Evolutionary conservation across 495 filamentous ascomycete genomes (phyloP).

Genomic region (Aspergillus carlsbadensis): DNA sequence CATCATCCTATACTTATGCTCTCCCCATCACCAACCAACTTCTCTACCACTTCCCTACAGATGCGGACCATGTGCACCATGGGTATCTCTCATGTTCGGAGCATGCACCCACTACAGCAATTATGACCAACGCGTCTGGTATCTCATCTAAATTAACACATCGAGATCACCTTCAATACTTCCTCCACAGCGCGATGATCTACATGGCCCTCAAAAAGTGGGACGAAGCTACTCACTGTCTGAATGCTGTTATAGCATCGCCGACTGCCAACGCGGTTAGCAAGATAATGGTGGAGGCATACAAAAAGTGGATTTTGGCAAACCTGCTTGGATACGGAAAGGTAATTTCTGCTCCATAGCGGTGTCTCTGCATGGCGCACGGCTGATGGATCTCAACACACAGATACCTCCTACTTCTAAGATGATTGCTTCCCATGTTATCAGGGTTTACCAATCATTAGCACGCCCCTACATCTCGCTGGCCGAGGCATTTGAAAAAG

Average conservation of each 20-base stretch:
- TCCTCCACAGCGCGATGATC: constrained; percentile 72
- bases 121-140: constrained; percentile 56
- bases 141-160: constrained; percentile 57
- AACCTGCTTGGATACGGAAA: constrained; percentile 70
- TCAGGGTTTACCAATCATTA: constrained; percentile 57
- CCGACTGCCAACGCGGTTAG: constrained; percentile 60
- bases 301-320: constrained; percentile 91
- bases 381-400: constrained; percentile 16
- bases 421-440: constrained; percentile 43
- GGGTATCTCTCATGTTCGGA: constrained; percentile 27
- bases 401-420: constrained; percentile 43
- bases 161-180: constrained; percentile 70
- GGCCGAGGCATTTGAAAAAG: constrained; percentile 63
- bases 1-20: constrained; percentile 51
- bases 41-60: constrained; percentile 63
- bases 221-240: constrained; percentile 66
- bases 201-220: constrained; percentile 73
- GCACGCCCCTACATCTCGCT: constrained; percentile 71
- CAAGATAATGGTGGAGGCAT: constrained; percentile 82
- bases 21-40: constrained; percentile 68
- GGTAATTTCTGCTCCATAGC: constrained; percentile 39
- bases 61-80: constrained; percentile 28
- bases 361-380: not conserved
- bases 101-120: constrained; percentile 38
- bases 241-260: constrained; percentile 66